Conservation (phyloP, 345 rosid species). For the Populus pruinosa region DNA sequence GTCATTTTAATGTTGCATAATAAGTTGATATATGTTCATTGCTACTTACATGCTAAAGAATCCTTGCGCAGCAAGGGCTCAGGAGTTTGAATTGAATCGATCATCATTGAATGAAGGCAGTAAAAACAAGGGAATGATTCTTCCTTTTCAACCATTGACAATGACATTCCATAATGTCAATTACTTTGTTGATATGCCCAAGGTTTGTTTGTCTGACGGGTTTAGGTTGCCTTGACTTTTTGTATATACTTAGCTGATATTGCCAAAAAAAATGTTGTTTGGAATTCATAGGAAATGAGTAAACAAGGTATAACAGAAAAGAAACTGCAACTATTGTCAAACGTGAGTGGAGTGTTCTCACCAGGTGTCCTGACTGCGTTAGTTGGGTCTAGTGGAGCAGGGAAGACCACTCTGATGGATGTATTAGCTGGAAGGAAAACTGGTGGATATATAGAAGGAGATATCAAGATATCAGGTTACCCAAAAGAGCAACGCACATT, state of each 20-base stretch:
- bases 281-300: constrained; percentile 61
- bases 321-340: constrained; percentile 63
- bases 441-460: constrained; percentile 88
- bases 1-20: constrained; percentile 16
- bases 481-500: constrained; percentile 78
- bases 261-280: neutral
- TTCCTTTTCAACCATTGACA: constrained; percentile 84
- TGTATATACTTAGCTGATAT: neutral
- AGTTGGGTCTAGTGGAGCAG: constrained; percentile 97
- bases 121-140: constrained; percentile 80
- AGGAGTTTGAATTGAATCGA: neutral
- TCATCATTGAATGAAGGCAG: constrained; percentile 26
- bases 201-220: constrained; percentile 37
- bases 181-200: constrained; percentile 89
- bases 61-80: constrained; percentile 18
- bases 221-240: neutral
- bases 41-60: neutral
- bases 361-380: constrained; percentile 92
- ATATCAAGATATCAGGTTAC: constrained; percentile 72
- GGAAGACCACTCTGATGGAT: constrained; percentile 95
- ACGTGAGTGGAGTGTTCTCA: constrained; percentile 88
- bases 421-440: constrained; percentile 96
- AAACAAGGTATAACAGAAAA: constrained; percentile 67
- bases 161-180: constrained; percentile 91
- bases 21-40: neutral